Percentiles rank a stretch among this genome's conserved stretches.
These are phyloP conservation scores for Pichia eremophila DNA, from an alignment of 805 yeast genomes.

Conservation along the genomic window DNA sequence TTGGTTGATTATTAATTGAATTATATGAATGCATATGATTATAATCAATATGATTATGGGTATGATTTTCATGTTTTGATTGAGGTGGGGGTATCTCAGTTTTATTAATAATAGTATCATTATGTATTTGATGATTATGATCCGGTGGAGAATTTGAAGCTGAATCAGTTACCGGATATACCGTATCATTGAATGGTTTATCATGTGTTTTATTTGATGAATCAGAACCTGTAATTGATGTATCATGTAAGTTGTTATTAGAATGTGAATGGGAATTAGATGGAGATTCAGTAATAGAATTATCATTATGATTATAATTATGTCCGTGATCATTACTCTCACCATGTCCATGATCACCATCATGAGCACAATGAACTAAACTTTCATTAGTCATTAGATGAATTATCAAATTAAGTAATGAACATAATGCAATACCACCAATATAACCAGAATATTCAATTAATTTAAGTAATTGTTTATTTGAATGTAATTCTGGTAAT, in stretches of 20 bases:
- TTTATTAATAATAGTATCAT: too few relatives aligned
- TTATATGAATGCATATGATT: neutral
- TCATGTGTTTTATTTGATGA: neutral
- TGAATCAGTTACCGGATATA: neutral
- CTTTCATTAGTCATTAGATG: constrained; percentile 74
- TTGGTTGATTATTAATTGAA: neutral
- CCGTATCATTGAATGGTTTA: neutral
- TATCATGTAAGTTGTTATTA: neutral
- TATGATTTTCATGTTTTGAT: too few relatives aligned
- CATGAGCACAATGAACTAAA: constrained; percentile 79
- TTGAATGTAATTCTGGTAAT: constrained; percentile 19
- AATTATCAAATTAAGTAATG: constrained; percentile 50
- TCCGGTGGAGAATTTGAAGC: neutral
- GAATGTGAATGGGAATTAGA: constrained; percentile 9
- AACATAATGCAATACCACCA: constrained; percentile 54
- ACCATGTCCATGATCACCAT: constrained; percentile 9
- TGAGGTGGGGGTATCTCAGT: too few relatives aligned
- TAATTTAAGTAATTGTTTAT: constrained; percentile 27
- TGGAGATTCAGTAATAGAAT: neutral
- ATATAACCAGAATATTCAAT: constrained; percentile 32
- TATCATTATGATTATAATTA: neutral
- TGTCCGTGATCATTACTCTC: constrained; percentile 3
- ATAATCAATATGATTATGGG: neutral
- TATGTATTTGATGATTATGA: too few relatives aligned
- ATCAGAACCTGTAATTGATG: neutral